Conservation (phyloP, 805 yeast species). For the Hanseniaspora hatyaiensis region DNA sequence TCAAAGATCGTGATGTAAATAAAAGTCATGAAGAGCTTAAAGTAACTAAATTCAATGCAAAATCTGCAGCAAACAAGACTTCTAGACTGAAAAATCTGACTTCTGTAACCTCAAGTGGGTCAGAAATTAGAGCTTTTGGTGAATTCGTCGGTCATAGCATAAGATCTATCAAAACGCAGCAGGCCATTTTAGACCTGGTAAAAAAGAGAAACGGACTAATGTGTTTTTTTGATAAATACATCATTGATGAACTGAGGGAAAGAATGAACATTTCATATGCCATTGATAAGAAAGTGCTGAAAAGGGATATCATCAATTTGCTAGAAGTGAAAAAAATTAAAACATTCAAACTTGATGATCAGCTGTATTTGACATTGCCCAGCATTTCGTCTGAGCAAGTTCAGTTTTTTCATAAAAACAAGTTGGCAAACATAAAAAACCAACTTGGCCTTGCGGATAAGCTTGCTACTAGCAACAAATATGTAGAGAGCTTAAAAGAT, state of each 20-base stretch:
- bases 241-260: slow-evolving; percentile 32
- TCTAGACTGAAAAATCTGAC: slow-evolving; percentile 9
- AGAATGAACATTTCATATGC: slow-evolving; percentile 31
- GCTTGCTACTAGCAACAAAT: not conserved
- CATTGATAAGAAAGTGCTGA: slow-evolving; percentile 45
- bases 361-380: slow-evolving; percentile 8
- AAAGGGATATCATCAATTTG: slow-evolving; percentile 34
- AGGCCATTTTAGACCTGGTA: slow-evolving; percentile 35
- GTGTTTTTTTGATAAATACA: slow-evolving; percentile 33
- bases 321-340: slow-evolving; percentile 27
- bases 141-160: slow-evolving; percentile 35
- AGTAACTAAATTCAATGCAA: too few relatives aligned
- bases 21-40: too few relatives aligned
- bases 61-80: too few relatives aligned
- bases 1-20: too few relatives aligned
- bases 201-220: slow-evolving; percentile 37
- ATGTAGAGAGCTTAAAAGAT: not conserved
- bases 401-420: slow-evolving; percentile 7
- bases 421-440: not conserved
- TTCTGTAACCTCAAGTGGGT: slow-evolving; percentile 18
- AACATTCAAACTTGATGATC: not conserved
- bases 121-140: slow-evolving; percentile 18
- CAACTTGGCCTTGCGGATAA: not conserved
- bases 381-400: slow-evolving; percentile 12
- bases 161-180: slow-evolving; percentile 36